Conservation (phyloP, 352 stramenopile genomes). For the Phytopythium oedochilum region DNA sequence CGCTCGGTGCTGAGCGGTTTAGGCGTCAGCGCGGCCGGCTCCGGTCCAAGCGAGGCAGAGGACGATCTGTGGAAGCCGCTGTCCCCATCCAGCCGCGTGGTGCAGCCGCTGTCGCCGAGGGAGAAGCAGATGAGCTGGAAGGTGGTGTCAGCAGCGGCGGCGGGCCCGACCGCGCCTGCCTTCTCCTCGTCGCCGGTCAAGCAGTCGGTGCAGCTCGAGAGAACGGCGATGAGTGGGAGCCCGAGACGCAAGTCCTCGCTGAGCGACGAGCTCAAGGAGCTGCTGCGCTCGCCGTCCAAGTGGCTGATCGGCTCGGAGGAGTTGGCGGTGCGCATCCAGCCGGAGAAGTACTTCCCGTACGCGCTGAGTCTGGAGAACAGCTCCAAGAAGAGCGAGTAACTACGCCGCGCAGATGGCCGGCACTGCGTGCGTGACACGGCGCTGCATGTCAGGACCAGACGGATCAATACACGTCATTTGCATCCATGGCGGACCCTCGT, state of each 20-base stretch:
- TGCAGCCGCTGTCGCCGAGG: slow-evolving; percentile 41
- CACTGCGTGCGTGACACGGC: too few relatives aligned
- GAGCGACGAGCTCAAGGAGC: slow-evolving; percentile 59
- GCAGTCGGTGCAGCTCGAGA: slow-evolving; percentile 33
- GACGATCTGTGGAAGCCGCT: slow-evolving; percentile 43
- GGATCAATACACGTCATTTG: not conserved
- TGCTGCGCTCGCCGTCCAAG: slow-evolving; percentile 55
- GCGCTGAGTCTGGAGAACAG: slow-evolving; percentile 34
- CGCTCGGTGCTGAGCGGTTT: slow-evolving; percentile 31
- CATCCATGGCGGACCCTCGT: not conserved
- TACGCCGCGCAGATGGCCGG: too few relatives aligned
- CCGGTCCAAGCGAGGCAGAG: slow-evolving; percentile 14
- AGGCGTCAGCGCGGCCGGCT: slow-evolving; percentile 11
- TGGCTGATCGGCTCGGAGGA: slow-evolving; percentile 34
- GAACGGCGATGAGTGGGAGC: not conserved
- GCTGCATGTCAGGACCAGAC: not conserved
- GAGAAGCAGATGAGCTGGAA: slow-evolving; percentile 67
- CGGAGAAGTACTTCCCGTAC: slow-evolving; percentile 51
- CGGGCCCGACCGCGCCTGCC: slow-evolving; percentile 5
- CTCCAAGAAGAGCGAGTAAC: not conserved
- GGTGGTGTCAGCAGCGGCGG: slow-evolving; percentile 20
- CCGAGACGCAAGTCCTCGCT: slow-evolving; percentile 45
- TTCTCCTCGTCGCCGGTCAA: slow-evolving; percentile 13
- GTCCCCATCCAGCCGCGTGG: slow-evolving; percentile 40
- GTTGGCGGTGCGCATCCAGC: slow-evolving; percentile 25